Evolutionary conservation across 306 rosid genomes (phyloP).

Genomic region (Medicago truncatula): MtrunA17r5.0-ANR NC_053049.1:26622001-26622500

Average conservation of each 20-base stretch:
- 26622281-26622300: slow-evolving; percentile 69
- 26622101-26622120: too few species aligned
- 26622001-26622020: too few species aligned
- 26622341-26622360: slow-evolving; percentile 36
- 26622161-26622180: slow-evolving; percentile 21
- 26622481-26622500: slow-evolving; percentile 36
- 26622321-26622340: slow-evolving; percentile 51
- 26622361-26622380: slow-evolving; percentile 33
- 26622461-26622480: slow-evolving; percentile 40
- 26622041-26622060: too few species aligned
- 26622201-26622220: slow-evolving; percentile 40
- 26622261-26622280: slow-evolving; percentile 95
- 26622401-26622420: slow-evolving; percentile 42
- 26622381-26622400: slow-evolving; percentile 49
- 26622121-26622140: neutral
- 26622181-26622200: slow-evolving; percentile 27
- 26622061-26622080: too few species aligned
- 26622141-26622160: slow-evolving; percentile 9
- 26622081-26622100: too few species aligned
- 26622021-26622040: too few species aligned
- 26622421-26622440: slow-evolving; percentile 34
- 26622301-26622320: slow-evolving; percentile 64
- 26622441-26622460: slow-evolving; percentile 46
- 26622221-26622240: slow-evolving; percentile 63
- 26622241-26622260: slow-evolving; percentile 81